Evolutionary conservation across 2,329 filamentous ascomycete genomes (phyloP).

Genomic region (Thelonectria olida): DNA sequence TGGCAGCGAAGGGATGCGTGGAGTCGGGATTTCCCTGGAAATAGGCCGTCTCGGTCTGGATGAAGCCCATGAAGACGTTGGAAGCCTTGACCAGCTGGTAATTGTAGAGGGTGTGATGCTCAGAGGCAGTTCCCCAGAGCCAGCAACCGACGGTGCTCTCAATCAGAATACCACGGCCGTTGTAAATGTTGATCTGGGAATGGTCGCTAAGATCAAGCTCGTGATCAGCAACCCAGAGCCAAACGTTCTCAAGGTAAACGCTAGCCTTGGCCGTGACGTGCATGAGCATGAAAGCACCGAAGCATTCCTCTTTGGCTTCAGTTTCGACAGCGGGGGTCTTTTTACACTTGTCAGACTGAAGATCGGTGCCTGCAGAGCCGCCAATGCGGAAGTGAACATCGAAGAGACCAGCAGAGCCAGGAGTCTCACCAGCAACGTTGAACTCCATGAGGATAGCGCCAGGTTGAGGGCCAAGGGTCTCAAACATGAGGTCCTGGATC

Average conservation of each 20-base stretch:
- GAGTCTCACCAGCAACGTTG: constrained; percentile 76
- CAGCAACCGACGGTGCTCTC: constrained; percentile 80
- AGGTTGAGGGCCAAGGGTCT: constrained; percentile 83
- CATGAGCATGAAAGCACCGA: constrained; percentile 77
- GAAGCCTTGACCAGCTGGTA: constrained; percentile 83
- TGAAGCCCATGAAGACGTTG: constrained; percentile 82
- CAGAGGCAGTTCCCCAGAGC: constrained; percentile 80
- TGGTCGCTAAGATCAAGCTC: constrained; percentile 80
- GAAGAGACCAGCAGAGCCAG: constrained; percentile 85
- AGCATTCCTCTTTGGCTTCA: constrained; percentile 71
- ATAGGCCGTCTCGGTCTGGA: constrained; percentile 91
- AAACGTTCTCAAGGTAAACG: constrained; percentile 87
- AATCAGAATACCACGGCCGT: constrained; percentile 83
- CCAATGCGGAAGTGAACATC: constrained; percentile 96
- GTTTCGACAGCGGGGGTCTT: constrained; percentile 76
- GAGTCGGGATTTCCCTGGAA: constrained; percentile 86
- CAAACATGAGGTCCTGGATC: constrained; percentile 87
- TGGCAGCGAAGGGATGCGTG: constrained; percentile 69
- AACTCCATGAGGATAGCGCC: constrained; percentile 93
- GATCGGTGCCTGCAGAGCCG: constrained; percentile 82
- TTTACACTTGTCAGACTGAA: constrained; percentile 81
- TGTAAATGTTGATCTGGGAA: constrained; percentile 87
- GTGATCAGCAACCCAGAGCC: constrained; percentile 92
- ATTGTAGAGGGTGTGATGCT: constrained; percentile 78
- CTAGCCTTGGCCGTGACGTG: constrained; percentile 71